Evolutionary conservation across 2,329 filamentous ascomycete genomes (phyloP).

Genomic region (Teratosphaeriaceae sp.): DNA sequence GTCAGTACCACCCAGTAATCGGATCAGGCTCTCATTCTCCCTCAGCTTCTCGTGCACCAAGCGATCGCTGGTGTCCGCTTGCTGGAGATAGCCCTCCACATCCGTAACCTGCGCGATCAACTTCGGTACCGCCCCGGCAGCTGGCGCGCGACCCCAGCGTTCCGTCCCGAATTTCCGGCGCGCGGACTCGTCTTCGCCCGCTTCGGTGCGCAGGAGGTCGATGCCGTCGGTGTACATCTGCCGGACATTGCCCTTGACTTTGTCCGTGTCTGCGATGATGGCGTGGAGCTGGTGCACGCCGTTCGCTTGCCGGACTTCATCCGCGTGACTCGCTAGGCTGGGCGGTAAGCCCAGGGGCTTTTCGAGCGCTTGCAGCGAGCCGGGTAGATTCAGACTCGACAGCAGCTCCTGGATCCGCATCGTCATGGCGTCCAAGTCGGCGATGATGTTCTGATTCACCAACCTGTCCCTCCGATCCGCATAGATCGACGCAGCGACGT

Average conservation of each 20-base stretch:
- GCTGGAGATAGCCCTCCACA: conserved; percentile 80
- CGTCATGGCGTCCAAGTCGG: conserved; percentile 75
- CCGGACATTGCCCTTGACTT: conserved; percentile 73
- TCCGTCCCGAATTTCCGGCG: conserved; percentile 78
- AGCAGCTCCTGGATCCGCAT: conserved; percentile 71
- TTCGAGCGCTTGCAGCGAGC: conserved; percentile 87
- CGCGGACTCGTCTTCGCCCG: conserved; percentile 72
- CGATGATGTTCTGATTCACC: conserved; percentile 80
- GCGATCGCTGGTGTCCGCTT: conserved; percentile 59
- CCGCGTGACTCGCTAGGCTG: conserved; percentile 78
- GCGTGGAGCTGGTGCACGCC: conserved; percentile 69
- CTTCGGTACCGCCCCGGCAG: conserved; percentile 62
- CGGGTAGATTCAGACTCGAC: conserved; percentile 78
- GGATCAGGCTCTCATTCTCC: conserved; percentile 66
- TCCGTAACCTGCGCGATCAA: conserved; percentile 69
- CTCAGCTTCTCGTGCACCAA: conserved; percentile 72
- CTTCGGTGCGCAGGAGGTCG: conserved; percentile 69
- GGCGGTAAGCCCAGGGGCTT: conserved; percentile 88
- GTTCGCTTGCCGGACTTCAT: conserved; percentile 88
- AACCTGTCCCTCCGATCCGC: conserved; percentile 85
- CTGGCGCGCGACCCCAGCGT: conserved; percentile 68
- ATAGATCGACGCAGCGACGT: conserved; percentile 92
- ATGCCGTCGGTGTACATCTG: conserved; percentile 78
- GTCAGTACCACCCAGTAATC: conserved; percentile 71
- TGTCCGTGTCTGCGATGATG: conserved; percentile 83